These are phyloP conservation scores for Physcomitrium patens DNA, from an alignment of 225 moss, liverwort and hornwort species.

Conservation along the genomic window DNA sequence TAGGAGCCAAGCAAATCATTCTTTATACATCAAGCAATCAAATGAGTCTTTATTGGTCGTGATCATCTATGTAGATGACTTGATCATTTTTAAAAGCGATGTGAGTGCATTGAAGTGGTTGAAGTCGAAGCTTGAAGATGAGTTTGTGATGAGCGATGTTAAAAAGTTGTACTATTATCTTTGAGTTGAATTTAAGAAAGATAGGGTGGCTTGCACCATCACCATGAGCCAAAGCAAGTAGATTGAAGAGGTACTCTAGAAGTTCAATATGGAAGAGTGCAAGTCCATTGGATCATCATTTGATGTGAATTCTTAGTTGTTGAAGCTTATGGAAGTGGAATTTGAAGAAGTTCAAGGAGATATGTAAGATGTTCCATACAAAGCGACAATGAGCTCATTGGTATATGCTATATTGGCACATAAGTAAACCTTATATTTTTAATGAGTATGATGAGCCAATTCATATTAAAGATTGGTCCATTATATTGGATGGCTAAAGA, in stretches of 20 bases:
- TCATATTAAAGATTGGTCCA: not conserved
- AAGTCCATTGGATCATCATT: too few species aligned
- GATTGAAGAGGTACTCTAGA: not conserved
- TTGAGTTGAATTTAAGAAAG: not conserved
- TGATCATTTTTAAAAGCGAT: not conserved
- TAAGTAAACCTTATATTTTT: too few species aligned
- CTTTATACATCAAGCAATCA: not conserved
- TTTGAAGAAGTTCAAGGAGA: too few species aligned
- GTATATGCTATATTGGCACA: too few species aligned
- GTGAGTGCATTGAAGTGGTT: not conserved
- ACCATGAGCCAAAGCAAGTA: not conserved
- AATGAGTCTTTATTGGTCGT: not conserved
- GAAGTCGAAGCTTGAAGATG: not conserved
- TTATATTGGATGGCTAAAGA: not conserved
- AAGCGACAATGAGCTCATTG: too few species aligned
- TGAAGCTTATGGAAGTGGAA: too few species aligned
- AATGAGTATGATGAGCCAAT: too few species aligned
- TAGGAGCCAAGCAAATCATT: not conserved
- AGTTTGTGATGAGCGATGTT: constrained; percentile 7
- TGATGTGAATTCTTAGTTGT: too few species aligned
- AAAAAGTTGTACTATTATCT: not conserved
- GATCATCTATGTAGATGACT: not conserved
- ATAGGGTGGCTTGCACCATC: constrained; percentile 3
- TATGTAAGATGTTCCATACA: too few species aligned
- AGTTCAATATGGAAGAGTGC: too few species aligned